These are phyloP conservation scores for Microdochium nivale DNA, from an alignment of 2,329 filamentous ascomycete genomes.

Conservation along the genomic window DNA sequence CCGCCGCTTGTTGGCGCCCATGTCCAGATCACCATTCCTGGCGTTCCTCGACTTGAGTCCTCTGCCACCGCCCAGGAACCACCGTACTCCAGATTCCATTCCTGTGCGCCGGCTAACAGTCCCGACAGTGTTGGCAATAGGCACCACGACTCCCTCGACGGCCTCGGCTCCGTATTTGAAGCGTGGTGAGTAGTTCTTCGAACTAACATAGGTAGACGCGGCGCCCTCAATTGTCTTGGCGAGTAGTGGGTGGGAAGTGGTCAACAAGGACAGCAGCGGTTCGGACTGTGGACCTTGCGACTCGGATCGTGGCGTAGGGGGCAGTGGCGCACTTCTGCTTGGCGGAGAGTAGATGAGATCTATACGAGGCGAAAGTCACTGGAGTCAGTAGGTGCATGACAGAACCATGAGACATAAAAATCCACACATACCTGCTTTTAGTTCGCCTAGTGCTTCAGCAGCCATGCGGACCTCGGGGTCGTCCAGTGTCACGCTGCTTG, in stretches of 20 bases:
- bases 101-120: conserved; percentile 78
- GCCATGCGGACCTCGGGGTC: conserved; percentile 62
- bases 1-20: conserved; percentile 47
- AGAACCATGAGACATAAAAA: not conserved
- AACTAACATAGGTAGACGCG: conserved; percentile 74
- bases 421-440: conserved; percentile 55
- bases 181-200: conserved; percentile 83
- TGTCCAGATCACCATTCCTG: conserved; percentile 33
- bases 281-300: conserved; percentile 50
- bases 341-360: conserved; percentile 61
- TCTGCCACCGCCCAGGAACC: conserved; percentile 61
- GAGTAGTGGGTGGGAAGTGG: conserved; percentile 78
- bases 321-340: conserved; percentile 30
- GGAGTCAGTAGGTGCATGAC: conserved; percentile 3
- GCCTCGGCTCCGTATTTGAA: conserved; percentile 88
- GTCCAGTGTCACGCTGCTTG: conserved; percentile 49
- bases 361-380: conserved; percentile 17
- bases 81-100: conserved; percentile 77
- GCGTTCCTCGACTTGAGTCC: conserved; percentile 38
- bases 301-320: conserved; percentile 27
- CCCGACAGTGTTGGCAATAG: conserved; percentile 78
- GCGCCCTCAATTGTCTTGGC: conserved; percentile 80
- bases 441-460: conserved; percentile 66
- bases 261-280: conserved; percentile 77
- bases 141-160: conserved; percentile 79